These are phyloP conservation scores for Dorcoceras hygrometricum DNA, from an alignment of 257 asterid species.

Conservation along the genomic window DNA sequence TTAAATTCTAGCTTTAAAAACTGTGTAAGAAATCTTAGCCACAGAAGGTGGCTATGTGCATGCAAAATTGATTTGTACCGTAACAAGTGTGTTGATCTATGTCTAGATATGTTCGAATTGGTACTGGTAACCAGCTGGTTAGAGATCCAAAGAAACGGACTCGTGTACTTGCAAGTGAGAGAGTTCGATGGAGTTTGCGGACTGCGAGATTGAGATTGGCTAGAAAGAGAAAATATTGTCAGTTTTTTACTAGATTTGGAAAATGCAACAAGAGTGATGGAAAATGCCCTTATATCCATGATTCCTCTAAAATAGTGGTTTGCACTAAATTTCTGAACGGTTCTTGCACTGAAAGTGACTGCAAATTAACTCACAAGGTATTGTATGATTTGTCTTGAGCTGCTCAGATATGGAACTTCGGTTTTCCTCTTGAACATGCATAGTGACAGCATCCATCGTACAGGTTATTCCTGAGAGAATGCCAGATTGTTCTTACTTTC, in stretches of 20 bases:
- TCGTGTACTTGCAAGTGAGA: conserved; percentile 82
- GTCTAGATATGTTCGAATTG: conserved; percentile 78
- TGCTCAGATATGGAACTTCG: conserved; percentile 10
- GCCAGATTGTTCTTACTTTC: conserved; percentile 94
- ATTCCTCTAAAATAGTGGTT: conserved; percentile 82
- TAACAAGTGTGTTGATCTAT: conserved; percentile 25
- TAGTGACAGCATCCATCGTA: conserved; percentile 24
- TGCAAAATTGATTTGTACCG: neutral
- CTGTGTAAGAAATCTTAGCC: neutral
- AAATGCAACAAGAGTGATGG: conserved; percentile 88
- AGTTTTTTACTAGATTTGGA: conserved; percentile 89
- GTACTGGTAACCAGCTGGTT: conserved; percentile 88
- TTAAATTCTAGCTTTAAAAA: conserved; percentile 10
- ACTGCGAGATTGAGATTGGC: conserved; percentile 89
- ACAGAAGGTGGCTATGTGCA: conserved; percentile 16
- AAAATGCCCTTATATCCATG: conserved; percentile 82
- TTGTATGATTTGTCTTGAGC: conserved; percentile 22
- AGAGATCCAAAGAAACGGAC: conserved; percentile 92
- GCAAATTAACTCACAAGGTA: conserved; percentile 96
- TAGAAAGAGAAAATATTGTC: conserved; percentile 79
- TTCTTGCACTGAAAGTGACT: conserved; percentile 59
- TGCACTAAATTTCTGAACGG: conserved; percentile 89
- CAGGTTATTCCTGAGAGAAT: conserved; percentile 95
- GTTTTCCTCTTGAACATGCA: conserved; percentile 21
- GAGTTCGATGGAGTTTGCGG: conserved; percentile 93